Conservation (phyloP, 306 rosid genomes). For the Abrus precatorius region DNA sequence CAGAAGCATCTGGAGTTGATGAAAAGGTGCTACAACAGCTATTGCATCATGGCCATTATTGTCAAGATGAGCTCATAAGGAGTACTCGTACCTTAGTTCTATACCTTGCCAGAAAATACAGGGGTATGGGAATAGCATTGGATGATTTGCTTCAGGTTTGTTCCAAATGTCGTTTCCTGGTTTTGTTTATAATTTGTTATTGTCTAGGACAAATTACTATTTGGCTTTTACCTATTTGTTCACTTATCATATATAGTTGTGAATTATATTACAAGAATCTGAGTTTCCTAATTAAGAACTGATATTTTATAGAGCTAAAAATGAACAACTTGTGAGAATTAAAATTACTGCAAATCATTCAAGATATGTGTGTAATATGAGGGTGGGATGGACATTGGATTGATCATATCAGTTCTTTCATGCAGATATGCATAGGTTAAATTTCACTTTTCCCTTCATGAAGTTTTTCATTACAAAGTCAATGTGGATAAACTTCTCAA, state of each 20-base stretch:
- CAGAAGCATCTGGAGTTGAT: constrained; percentile 76
- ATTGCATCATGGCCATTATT: constrained; percentile 72
- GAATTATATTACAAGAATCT: constrained; percentile 28
- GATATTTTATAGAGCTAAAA: constrained; percentile 8
- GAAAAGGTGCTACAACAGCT: constrained; percentile 65
- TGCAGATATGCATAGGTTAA: background rate
- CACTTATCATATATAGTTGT: background rate
- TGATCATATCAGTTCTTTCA: background rate
- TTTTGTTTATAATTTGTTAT: constrained; percentile 19
- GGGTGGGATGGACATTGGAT: constrained; percentile 10
- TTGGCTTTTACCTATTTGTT: constrained; percentile 15
- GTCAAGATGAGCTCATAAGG: constrained; percentile 81
- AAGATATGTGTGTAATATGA: background rate
- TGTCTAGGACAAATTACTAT: background rate
- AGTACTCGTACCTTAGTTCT: constrained; percentile 79
- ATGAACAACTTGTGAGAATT: constrained; percentile 24
- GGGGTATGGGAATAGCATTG: constrained; percentile 78
- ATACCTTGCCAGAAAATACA: constrained; percentile 78
- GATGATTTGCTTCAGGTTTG: constrained; percentile 92
- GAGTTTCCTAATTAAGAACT: background rate
- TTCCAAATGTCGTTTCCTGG: constrained; percentile 29
- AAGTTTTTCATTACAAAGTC: background rate
- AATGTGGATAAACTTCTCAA: too few relatives aligned
- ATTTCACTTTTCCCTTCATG: constrained; percentile 4
- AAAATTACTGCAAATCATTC: constrained; percentile 21